Evolutionary conservation across 2,329 filamentous ascomycete genomes (phyloP).

Genomic region (Sporothrix sp.): DNA sequence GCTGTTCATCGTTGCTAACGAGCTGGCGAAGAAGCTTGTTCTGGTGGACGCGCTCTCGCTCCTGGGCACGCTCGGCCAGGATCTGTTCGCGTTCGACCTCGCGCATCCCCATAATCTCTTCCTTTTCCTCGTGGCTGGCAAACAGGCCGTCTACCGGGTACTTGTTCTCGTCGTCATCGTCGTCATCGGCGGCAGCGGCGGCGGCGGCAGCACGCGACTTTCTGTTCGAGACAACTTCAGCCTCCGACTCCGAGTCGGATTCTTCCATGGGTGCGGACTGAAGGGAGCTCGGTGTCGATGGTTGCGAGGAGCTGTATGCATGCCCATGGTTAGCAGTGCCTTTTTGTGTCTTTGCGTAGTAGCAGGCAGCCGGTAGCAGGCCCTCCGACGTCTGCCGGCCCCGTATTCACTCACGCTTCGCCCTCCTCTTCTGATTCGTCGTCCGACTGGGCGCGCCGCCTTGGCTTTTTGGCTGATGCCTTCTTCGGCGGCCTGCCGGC

Average conservation of each 20-base stretch:
- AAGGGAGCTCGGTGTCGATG: slow-evolving; percentile 62
- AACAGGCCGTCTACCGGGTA: slow-evolving; percentile 88
- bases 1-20: slow-evolving; percentile 56
- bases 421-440: slow-evolving; percentile 64
- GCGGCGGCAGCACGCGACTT: slow-evolving; percentile 7
- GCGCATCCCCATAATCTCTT: slow-evolving; percentile 71
- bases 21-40: slow-evolving; percentile 73
- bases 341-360: no score
- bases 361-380: no score
- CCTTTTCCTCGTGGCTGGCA: slow-evolving; percentile 61
- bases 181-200: slow-evolving; percentile 16
- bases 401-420: slow-evolving; percentile 56
- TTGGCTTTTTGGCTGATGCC: slow-evolving; percentile 35
- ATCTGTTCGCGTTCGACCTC: slow-evolving; percentile 88
- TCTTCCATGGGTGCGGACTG: slow-evolving; percentile 85
- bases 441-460: slow-evolving; percentile 38
- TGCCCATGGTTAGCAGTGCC: background rate
- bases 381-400: no score
- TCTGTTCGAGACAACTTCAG: slow-evolving; percentile 32
- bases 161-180: slow-evolving; percentile 51
- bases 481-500: slow-evolving; percentile 27
- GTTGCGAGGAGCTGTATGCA: slow-evolving; percentile 54
- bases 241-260: slow-evolving; percentile 68
- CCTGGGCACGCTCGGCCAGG: slow-evolving; percentile 74
- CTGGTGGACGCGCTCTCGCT: slow-evolving; percentile 73